Conservation (phyloP, 1,139 yeast species). For the Geotrichum reessii region DNA sequence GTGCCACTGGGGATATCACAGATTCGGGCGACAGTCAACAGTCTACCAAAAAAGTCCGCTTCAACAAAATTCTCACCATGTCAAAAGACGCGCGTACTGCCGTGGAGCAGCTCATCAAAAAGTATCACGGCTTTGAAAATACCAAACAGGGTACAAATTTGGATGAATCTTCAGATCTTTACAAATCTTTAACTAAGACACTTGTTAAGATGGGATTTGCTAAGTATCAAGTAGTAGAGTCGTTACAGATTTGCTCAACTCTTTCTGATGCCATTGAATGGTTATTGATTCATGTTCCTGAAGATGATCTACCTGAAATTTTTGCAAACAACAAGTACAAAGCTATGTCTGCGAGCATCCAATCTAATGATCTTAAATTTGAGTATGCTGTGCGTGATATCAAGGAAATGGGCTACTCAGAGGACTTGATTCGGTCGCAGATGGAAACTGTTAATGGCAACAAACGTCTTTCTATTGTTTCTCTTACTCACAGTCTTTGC, state of each 20-base stretch:
- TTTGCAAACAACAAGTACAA: constrained; percentile 34
- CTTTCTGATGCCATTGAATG: constrained; percentile 60
- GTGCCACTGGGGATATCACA: constrained; percentile 12
- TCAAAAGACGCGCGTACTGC: constrained; percentile 31
- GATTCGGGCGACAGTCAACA: constrained; percentile 4
- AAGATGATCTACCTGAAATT: constrained; percentile 73
- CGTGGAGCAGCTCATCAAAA: constrained; percentile 32
- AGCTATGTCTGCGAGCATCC: constrained; percentile 34
- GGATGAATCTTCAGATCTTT: constrained; percentile 4
- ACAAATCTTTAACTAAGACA: constrained; percentile 19
- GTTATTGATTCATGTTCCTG: constrained; percentile 83
- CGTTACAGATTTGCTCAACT: constrained; percentile 53
- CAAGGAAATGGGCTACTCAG: constrained; percentile 62
- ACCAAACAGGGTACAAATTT: neutral
- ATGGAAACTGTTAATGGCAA: constrained; percentile 42
- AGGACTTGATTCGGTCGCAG: constrained; percentile 53
- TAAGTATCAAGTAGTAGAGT: constrained; percentile 61
- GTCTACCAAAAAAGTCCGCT: constrained; percentile 22
- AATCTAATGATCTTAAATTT: constrained; percentile 38
- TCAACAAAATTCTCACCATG: constrained; percentile 32
- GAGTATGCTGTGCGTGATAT: constrained; percentile 53
- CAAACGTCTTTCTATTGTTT: constrained; percentile 50
- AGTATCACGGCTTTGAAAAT: constrained; percentile 29
- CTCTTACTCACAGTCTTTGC: constrained; percentile 35
- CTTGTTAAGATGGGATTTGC: constrained; percentile 60